Conservation (phyloP, 495 filamentous ascomycete species). For the Astrocystis sublimbata region DNA sequence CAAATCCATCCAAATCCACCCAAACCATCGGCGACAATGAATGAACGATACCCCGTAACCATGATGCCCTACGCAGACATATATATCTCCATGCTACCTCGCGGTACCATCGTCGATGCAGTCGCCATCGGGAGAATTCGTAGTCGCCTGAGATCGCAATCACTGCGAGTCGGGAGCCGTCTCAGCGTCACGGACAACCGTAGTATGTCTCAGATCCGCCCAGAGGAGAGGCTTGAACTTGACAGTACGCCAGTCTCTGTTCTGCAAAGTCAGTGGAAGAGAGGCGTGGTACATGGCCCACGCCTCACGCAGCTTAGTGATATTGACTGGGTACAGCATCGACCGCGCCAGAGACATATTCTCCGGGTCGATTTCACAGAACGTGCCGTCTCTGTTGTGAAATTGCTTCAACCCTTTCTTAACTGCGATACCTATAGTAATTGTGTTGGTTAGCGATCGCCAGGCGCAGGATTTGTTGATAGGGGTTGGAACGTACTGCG, state of each 20-base stretch:
- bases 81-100: neutral
- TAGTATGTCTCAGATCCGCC: neutral
- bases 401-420: neutral
- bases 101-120: neutral
- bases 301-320: neutral
- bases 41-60: no score
- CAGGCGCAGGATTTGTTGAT: no score
- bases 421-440: neutral
- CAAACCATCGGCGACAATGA: no score
- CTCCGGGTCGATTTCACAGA: neutral
- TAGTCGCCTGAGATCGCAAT: neutral
- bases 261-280: neutral
- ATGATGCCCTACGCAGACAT: no score
- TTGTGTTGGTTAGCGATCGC: neutral
- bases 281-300: neutral
- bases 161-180: no score
- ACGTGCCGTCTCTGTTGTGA: neutral
- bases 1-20: no score
- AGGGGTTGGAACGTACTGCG: neutral
- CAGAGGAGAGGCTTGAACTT: neutral
- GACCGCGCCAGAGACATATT: neutral
- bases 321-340: neutral
- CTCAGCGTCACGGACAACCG: neutral
- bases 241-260: neutral
- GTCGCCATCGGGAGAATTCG: neutral